Evolutionary conservation across 192 early-diverging fungal species (phyloP), one percentile per base, ranked within the genome.

Genomic region (Thoreauomyces humboldtii): DNA sequence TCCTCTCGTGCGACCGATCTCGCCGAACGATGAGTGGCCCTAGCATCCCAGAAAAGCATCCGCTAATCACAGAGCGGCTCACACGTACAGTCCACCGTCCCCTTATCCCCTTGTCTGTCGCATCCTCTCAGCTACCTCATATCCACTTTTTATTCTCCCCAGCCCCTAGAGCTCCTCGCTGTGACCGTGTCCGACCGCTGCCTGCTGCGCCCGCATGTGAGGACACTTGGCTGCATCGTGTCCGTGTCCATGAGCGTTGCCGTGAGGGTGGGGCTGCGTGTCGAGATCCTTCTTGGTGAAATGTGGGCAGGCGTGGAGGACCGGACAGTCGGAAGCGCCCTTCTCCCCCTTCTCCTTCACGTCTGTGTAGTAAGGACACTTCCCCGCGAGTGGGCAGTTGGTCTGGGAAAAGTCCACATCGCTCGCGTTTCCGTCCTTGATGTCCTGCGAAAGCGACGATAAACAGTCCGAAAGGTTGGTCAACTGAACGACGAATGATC

Each of bases 161-260:
- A n/a, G n/a, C n/a, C n/a, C n/a, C n/a, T n/a, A n/a, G n/a, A n/a
- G n/a, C n/a, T n/a, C n/a, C 38, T 41, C 38, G n/a, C n/a, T 41
- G 38, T 41, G 38, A 12, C 11, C n/a, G 38, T 41, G 38, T n/a
- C n/a, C n/a, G n/a, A n/a, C n/a, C 25, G 55, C 32, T 2, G 55
- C 55, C 25, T 57, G 34, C 33, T 57, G 34, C 55, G 55, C 55
- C 34, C 38, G 28, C 34, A 57, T 22, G 28, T 21, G n/a, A 0
- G 44, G 50, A 41, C 43, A 78, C 72, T 87, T 87, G 44, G 60
- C 74, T 51, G 70, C 58, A 36, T 80, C 72, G 27, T 76, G 52
- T 11, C 32, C 55, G 55, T 57, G 55, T 6, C 44, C 48, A 37
- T 64, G 63, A 5, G 47, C 6, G 35, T 64, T 29, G 33, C 64